These are phyloP conservation scores for Emmonsiellopsis sp. DNA, from an alignment of 2,329 filamentous ascomycete species.

Conservation along the genomic window DNA sequence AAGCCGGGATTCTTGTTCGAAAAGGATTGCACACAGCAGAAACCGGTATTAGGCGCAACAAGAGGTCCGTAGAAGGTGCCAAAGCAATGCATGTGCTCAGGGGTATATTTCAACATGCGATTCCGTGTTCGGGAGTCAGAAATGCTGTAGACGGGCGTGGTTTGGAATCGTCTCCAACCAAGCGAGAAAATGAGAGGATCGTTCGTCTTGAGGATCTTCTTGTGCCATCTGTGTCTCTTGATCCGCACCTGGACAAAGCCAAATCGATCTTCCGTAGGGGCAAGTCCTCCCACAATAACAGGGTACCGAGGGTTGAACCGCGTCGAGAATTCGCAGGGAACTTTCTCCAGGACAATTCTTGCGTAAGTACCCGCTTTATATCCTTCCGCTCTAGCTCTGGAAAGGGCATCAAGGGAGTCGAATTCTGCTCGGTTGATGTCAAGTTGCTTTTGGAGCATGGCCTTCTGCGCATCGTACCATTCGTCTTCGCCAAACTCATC, in stretches of 20 bases:
- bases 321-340: constrained; percentile 81
- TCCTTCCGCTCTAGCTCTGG: constrained; percentile 77
- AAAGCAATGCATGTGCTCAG: constrained; percentile 99
- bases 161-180: constrained; percentile 92
- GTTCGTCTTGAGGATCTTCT: constrained; percentile 97
- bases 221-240: constrained; percentile 97
- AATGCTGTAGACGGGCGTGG: constrained; percentile 85
- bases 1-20: constrained; percentile 79
- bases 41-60: constrained; percentile 90
- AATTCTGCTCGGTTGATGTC: constrained; percentile 96
- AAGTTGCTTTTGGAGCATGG: constrained; percentile 85
- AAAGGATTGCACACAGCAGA: constrained; percentile 86
- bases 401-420: constrained; percentile 72
- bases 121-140: constrained; percentile 89
- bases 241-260: constrained; percentile 93
- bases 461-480: constrained; percentile 97
- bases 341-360: constrained; percentile 77
- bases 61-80: constrained; percentile 91
- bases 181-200: constrained; percentile 95
- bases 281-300: constrained; percentile 81
- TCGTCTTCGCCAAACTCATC: constrained; percentile 91
- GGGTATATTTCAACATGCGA: constrained; percentile 97
- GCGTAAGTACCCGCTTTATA: constrained; percentile 88
- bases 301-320: constrained; percentile 76
- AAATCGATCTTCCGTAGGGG: constrained; percentile 88